A percentile compares a stretch with the other conserved stretches of the same genome.
phyloP scores from a whole-genome alignment of 140 eudicot genomes.

The Ambrosia hybrid region DNA sequence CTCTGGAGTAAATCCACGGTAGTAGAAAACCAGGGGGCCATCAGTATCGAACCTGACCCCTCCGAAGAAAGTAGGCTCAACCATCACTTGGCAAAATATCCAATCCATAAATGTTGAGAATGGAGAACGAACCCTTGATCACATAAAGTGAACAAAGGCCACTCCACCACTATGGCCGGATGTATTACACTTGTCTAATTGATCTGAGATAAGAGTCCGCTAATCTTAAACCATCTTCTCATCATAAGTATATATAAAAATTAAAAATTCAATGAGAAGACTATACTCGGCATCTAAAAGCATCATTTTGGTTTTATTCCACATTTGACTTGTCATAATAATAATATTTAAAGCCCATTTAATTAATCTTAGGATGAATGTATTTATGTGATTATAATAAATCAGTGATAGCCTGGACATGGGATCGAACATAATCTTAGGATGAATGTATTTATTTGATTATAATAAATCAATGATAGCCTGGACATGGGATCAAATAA shows the following conservation, averaged over 20 bases:
- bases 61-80: too few relatives aligned
- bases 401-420: neutral
- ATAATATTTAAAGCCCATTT: neutral
- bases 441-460: neutral
- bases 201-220: too few relatives aligned
- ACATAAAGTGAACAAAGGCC: too few relatives aligned
- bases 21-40: too few relatives aligned
- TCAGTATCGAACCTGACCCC: too few relatives aligned
- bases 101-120: too few relatives aligned
- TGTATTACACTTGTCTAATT: too few relatives aligned
- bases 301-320: constrained; percentile 3
- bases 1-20: too few relatives aligned
- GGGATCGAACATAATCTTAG: neutral
- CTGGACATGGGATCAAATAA: neutral
- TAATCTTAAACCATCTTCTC: too few relatives aligned
- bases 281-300: neutral
- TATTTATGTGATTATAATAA: neutral
- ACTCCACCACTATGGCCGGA: too few relatives aligned
- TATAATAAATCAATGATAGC: neutral
- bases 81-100: too few relatives aligned
- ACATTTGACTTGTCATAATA: neutral
- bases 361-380: neutral
- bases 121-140: too few relatives aligned
- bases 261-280: neutral
- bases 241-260: neutral